Base-by-base conservation (phyloP, 2,329 filamentous ascomycete species). In the Aspergillus sp. region DNA sequence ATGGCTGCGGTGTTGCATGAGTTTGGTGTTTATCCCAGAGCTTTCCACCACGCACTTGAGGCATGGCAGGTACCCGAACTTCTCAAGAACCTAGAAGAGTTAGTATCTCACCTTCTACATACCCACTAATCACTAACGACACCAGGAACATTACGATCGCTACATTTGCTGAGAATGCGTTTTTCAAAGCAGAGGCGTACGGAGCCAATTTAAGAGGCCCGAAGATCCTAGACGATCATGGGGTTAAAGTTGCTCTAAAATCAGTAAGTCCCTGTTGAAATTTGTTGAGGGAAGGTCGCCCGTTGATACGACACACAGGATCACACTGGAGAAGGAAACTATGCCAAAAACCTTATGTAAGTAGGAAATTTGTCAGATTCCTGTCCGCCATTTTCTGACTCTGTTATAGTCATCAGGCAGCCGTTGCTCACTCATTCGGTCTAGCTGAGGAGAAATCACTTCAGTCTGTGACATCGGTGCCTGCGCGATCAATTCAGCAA, bases 141-240 rank as follows among this genome's bases (percentile, higher is more conserved):
- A 32, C 14, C 26, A 68, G 62, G 52, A n/a, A 83, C 81, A 3
- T 83, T 80, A 16, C 87, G 84, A n/a, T 76, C n/a, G 66, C 66
- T 9, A 66, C 89, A 3, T 90, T 90, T 65, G 87, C 88, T 10
- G 87, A 90, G 68, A 89, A 87, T 69, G 89, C 89, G 85, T 88
- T 84, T 71, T 90, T 90, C 80, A 90, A 90, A 74, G 80, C 83
- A 1, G 88, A 90, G 74, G 78, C 87, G 0, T 89, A 87, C 65
- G 77, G 84, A 4, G 87, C 82, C 0, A 88, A 86, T 11, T 85
- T 89, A 69, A 84, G 84, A 60, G 87, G 87, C 1, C 87, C 87
- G 26, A 89, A 88, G 69, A 80, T 86, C 4, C 79, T 90, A 0
- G 86, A 86, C 64, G 87, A 90, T 22, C 81, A 84, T 57, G 87